phyloP scores from a whole-genome alignment of 768 basidiomycete species.

The Trametes elegans region DNA sequence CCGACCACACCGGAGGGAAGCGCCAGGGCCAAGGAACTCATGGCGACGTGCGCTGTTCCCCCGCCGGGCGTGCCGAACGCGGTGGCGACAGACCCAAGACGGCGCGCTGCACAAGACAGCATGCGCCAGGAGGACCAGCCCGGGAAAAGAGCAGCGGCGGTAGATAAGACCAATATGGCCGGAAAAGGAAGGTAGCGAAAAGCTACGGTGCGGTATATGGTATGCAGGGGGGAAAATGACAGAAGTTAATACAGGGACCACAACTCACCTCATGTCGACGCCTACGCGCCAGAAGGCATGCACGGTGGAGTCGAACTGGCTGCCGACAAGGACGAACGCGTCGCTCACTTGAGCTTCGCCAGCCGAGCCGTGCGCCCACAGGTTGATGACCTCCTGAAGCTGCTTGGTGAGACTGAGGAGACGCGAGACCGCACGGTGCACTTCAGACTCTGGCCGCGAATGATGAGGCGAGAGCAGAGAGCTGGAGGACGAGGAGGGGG shows the following conservation, averaged over 20 bases:
- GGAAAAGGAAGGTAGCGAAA: not conserved
- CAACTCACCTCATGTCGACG: constrained; percentile 73
- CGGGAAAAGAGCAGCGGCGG: not conserved
- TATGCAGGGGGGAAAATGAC: not conserved
- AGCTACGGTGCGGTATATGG: not conserved
- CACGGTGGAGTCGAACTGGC: constrained; percentile 82
- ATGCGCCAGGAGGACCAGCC: not conserved
- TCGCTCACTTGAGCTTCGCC: constrained; percentile 78
- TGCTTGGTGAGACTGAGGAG: constrained; percentile 82
- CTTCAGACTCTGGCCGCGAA: constrained; percentile 36
- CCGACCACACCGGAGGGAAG: constrained; percentile 16
- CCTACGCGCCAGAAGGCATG: constrained; percentile 69
- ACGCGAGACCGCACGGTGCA: constrained; percentile 57
- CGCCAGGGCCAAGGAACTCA: not conserved
- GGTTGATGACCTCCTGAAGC: constrained; percentile 68
- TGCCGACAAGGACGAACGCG: constrained; percentile 85
- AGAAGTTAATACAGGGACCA: not conserved
- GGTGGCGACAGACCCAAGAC: constrained; percentile 1
- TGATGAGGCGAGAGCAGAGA: constrained; percentile 9
- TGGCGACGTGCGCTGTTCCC: constrained; percentile 1
- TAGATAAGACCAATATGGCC: not conserved
- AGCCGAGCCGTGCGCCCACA: constrained; percentile 63
- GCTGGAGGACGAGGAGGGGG: constrained; percentile 15
- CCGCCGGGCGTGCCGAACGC: constrained; percentile 4
- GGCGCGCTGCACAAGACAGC: not conserved